Evolutionary conservation across 2,329 filamentous ascomycete genomes (phyloP).

Genomic region (Epichloe amarillans): DNA sequence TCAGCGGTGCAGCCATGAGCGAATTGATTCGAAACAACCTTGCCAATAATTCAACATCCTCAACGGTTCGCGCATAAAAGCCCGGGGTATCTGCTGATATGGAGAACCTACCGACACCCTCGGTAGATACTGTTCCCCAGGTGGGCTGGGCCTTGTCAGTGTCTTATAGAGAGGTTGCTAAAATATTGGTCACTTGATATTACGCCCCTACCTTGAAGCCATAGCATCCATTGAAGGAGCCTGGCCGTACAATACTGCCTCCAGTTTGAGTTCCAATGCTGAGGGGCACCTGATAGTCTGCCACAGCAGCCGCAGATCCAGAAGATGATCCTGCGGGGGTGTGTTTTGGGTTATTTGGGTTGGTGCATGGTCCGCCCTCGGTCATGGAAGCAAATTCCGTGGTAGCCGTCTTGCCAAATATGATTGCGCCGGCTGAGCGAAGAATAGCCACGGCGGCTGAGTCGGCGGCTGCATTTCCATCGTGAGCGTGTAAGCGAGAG

Average conservation of each 20-base stretch:
- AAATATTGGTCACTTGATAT: neutral
- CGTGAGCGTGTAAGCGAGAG: constrained; percentile 37
- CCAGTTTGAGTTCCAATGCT: constrained; percentile 53
- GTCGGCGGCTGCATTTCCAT: constrained; percentile 32
- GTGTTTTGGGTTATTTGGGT: constrained; percentile 50
- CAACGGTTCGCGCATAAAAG: constrained; percentile 42
- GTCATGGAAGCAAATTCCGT: constrained; percentile 50
- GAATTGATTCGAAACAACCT: constrained; percentile 40
- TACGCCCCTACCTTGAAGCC: constrained; percentile 34
- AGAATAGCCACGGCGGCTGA: constrained; percentile 38
- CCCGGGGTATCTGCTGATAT: constrained; percentile 49
- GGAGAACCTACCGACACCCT: constrained; percentile 47
- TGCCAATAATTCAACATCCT: constrained; percentile 43
- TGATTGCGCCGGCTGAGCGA: constrained; percentile 39
- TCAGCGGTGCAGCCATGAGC: constrained; percentile 20
- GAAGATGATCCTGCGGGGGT: constrained; percentile 57
- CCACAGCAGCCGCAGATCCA: constrained; percentile 53
- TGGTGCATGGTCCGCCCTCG: constrained; percentile 41
- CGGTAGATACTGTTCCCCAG: constrained; percentile 47
- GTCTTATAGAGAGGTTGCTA: neutral
- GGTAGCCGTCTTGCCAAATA: constrained; percentile 39
- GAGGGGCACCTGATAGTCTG: constrained; percentile 48
- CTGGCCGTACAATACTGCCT: constrained; percentile 50
- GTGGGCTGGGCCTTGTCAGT: constrained; percentile 30
- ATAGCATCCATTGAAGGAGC: constrained; percentile 51